These are phyloP conservation scores for Trametes pubescens DNA, from an alignment of 1,284 basidiomycete genomes.

Conservation along the genomic window DNA sequence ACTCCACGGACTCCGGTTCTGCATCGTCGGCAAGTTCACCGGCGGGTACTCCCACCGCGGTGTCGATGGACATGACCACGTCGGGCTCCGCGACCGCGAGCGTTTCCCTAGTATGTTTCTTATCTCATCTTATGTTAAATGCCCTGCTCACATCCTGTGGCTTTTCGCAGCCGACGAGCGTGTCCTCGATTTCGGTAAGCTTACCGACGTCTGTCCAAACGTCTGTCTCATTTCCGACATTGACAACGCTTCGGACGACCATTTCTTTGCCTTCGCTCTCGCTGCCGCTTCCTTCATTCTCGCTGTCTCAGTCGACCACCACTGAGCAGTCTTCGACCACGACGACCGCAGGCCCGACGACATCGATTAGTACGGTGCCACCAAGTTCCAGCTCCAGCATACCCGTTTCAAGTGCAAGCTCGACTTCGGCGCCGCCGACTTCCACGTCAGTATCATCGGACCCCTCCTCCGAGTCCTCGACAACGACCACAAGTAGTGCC, in stretches of 20 bases:
- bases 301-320: slow-evolving; percentile 1
- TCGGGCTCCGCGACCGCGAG: slow-evolving; percentile 7
- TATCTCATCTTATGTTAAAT: no score
- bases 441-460: slow-evolving; percentile 4
- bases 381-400: neutral
- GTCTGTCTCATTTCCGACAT: slow-evolving; percentile 6
- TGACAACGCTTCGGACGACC: neutral
- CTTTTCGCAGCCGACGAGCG: slow-evolving; percentile 3
- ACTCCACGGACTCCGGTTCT: slow-evolving; percentile 9
- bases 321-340: neutral
- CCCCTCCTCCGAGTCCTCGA: slow-evolving; percentile 7
- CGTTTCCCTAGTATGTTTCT: slow-evolving; percentile 6
- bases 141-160: neutral
- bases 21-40: slow-evolving; percentile 10
- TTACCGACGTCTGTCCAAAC: slow-evolving; percentile 12
- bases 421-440: neutral
- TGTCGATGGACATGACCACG: neutral
- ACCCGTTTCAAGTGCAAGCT: slow-evolving; percentile 7
- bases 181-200: slow-evolving; percentile 17
- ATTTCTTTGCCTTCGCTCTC: slow-evolving; percentile 5
- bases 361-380: neutral
- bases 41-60: neutral
- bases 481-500: neutral
- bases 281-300: slow-evolving; percentile 1
- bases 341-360: neutral